phyloP scores from a whole-genome alignment of 176 grass and related monocot species.

The Bolboschoenus planiculmis region DNA sequence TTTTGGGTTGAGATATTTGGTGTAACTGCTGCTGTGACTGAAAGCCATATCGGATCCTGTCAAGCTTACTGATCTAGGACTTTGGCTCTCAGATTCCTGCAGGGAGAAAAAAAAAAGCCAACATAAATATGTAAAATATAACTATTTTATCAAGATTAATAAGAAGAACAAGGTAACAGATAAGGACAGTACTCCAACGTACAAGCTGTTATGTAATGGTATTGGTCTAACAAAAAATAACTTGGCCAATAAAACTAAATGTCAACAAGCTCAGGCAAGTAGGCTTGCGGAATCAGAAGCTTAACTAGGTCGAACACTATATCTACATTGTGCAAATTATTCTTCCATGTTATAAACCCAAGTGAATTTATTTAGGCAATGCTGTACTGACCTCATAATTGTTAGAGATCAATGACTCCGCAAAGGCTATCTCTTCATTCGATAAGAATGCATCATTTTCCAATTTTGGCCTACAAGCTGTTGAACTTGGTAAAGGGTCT shows the following conservation, averaged over 20 bases:
- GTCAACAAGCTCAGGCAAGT: not conserved
- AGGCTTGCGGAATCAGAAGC: not conserved
- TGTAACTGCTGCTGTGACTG: constrained; percentile 6
- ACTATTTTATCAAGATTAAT: not conserved
- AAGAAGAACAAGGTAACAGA: not conserved
- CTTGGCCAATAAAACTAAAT: not conserved
- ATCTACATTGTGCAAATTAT: not conserved
- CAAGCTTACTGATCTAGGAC: constrained; percentile 7
- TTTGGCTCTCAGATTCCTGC: constrained; percentile 24
- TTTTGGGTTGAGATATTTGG: constrained; percentile 17
- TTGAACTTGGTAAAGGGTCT: constrained; percentile 42
- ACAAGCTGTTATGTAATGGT: not conserved
- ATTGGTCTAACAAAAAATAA: not conserved
- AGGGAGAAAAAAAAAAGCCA: constrained; percentile 3
- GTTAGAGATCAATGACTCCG: constrained; percentile 27
- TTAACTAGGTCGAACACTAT: not conserved
- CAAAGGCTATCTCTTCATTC: constrained; percentile 38
- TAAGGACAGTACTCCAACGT: not conserved
- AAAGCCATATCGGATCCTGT: constrained; percentile 13
- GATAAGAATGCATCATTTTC: constrained; percentile 44
- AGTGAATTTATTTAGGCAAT: not conserved
- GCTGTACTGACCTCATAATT: constrained; percentile 39
- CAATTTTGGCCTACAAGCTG: constrained; percentile 24
- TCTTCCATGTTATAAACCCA: not conserved
- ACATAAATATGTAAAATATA: not conserved